These are phyloP conservation scores for Coprinellus micaceus DNA, from an alignment of 768 basidiomycete species.

Conservation along the genomic window DNA sequence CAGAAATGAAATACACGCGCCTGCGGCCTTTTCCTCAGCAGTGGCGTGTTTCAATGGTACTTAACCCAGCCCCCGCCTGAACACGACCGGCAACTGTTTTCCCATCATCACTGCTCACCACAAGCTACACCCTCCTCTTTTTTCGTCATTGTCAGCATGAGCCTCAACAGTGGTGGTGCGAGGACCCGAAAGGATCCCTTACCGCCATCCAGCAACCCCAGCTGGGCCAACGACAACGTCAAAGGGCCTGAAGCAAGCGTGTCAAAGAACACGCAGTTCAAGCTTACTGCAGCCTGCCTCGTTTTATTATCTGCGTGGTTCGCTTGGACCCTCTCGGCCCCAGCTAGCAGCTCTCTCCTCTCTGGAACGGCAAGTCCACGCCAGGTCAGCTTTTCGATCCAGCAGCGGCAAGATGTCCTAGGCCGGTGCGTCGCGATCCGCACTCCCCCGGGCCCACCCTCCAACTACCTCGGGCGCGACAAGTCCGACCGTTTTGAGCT, in stretches of 20 bases:
- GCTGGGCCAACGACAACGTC: background rate
- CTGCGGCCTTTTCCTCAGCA: background rate
- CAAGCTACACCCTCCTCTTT: background rate
- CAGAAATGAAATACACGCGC: background rate
- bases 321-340: background rate
- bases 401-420: slow-evolving; percentile 28
- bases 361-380: background rate
- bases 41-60: background rate
- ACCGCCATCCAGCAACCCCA: background rate
- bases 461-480: slow-evolving; percentile 37
- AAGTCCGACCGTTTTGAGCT: slow-evolving; percentile 63
- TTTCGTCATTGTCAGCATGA: background rate
- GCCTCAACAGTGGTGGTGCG: background rate
- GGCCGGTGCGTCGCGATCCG: slow-evolving; percentile 50
- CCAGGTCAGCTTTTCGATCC: background rate
- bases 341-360: background rate
- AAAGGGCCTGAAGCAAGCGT: background rate
- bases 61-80: background rate
- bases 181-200: background rate
- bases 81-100: background rate
- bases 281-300: slow-evolving; percentile 1
- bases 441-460: slow-evolving; percentile 40
- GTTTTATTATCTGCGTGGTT: background rate
- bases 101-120: background rate
- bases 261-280: background rate